Evolutionary conservation across 1,284 basidiomycete genomes (phyloP).

Genomic region (Ganoderma meredithae): DNA sequence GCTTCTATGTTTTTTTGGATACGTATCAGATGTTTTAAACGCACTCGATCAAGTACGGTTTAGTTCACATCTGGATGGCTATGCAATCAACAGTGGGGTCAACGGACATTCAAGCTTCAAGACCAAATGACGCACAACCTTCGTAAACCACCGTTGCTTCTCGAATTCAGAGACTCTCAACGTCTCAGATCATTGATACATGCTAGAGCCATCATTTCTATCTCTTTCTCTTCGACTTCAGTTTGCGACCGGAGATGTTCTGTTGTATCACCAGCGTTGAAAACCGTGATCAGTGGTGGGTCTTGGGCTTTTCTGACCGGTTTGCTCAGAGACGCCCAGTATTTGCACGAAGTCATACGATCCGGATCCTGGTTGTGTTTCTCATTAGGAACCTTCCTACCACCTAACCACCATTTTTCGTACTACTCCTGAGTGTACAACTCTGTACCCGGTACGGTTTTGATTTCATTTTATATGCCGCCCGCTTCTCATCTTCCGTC

Average conservation of each 20-base stretch:
- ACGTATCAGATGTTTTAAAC: neutral
- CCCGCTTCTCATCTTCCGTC: neutral
- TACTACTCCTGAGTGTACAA: neutral
- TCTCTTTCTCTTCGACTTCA: neutral
- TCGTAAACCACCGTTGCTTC: neutral
- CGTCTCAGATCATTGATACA: neutral
- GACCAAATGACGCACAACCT: neutral
- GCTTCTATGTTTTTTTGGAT: neutral
- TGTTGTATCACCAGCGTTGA: neutral
- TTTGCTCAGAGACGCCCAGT: neutral
- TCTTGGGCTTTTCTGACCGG: too few species aligned
- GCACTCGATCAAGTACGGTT: neutral
- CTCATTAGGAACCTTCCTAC: neutral
- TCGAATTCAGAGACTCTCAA: neutral
- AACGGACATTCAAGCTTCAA: neutral
- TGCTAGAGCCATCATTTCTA: neutral
- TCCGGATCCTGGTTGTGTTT: neutral
- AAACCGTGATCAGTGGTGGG: neutral
- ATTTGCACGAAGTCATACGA: neutral
- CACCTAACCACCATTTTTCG: neutral
- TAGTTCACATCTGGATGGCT: neutral
- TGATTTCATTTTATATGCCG: neutral
- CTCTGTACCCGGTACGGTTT: neutral
- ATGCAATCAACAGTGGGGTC: neutral
- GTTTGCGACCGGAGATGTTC: neutral